Base-by-base conservation (phyloP, 345 rosid genomes). In the Excoecaria cochinchinensis region DNA sequence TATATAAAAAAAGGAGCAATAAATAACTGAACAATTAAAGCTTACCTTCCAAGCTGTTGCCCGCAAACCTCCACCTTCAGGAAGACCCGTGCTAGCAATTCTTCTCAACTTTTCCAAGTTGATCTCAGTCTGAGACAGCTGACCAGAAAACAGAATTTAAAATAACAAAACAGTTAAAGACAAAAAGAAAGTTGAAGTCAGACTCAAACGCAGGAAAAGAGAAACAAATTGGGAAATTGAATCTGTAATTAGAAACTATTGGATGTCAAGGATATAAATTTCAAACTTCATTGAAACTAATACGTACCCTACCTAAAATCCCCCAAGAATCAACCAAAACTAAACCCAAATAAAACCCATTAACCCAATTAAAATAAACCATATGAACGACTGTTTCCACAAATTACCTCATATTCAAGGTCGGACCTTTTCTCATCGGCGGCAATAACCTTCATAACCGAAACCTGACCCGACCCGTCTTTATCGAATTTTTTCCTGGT, bases 401-500 rank as follows among this genome's bases (percentile, higher is more conserved):
- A n/a, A 66, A 85, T 81, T 46, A 89, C 95, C 90, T 89, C 90
- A 53, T 87, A 70, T 68, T 75, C 83, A 70, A 89, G 76, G 74
- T 90, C 89, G 15, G 92, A 89, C 83, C 88, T 85, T 82, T 89
- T 90, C 76, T 87, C 95, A 55, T 87, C 91, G 1, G 86, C 89
- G 19, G 80, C 85, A 67, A 86, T 81, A 56, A 79, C 73, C 77
- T 85, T 85, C 76, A 63, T 55, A 14, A 60, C 82, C 31, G 88
- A 84, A 21, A 85, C 75, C 51, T 62, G 76, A 39, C 47, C 75
- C 76, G 67, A 48, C 55, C 80, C 80, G 15, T 80, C 82, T 74
- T 79, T 85, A 11, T 79, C 79, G 12, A 82, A 50, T 67, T 67
- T 82, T 47, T 56, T 61, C 31, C 79, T 68, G 48, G 19, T 76